These are phyloP conservation scores for Mucor irregularis DNA, from an alignment of 371 early-diverging fungal genomes.

Conservation along the genomic window DNA sequence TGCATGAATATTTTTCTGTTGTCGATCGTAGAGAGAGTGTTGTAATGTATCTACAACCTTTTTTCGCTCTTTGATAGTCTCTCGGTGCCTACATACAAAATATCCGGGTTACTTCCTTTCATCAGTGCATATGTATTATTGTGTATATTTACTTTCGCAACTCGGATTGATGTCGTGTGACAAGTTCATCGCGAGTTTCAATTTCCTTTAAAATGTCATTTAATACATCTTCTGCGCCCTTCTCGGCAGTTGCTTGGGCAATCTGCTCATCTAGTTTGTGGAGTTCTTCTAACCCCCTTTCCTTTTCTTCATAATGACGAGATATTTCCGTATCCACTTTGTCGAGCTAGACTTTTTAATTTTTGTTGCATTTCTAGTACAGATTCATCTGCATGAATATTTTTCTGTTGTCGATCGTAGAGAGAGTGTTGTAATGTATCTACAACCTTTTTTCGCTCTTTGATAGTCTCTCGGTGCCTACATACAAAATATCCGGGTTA, in stretches of 20 bases:
- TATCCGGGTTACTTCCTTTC: not conserved
- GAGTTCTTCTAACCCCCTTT: not conserved
- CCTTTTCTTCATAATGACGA: not conserved
- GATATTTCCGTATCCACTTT: not conserved
- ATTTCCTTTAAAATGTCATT: not conserved
- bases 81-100: not conserved
- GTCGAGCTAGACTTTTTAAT: not conserved
- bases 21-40: not conserved
- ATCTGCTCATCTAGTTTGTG: not conserved
- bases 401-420: not conserved
- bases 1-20: not conserved
- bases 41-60: not conserved
- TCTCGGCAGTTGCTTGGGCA: not conserved
- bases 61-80: not conserved
- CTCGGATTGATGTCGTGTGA: not conserved
- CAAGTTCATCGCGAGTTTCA: not conserved
- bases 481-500: not conserved
- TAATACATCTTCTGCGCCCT: not conserved
- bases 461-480: not conserved
- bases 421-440: not conserved
- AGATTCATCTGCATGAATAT: not conserved
- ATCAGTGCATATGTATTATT: not conserved
- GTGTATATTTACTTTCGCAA: not conserved
- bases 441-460: not conserved
- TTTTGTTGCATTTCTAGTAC: not conserved